A percentile compares a stretch with the other conserved stretches of the same genome.
Conservation (phyloP, 192 early-diverging fungal genomes). For the Backusella circina region DNA sequence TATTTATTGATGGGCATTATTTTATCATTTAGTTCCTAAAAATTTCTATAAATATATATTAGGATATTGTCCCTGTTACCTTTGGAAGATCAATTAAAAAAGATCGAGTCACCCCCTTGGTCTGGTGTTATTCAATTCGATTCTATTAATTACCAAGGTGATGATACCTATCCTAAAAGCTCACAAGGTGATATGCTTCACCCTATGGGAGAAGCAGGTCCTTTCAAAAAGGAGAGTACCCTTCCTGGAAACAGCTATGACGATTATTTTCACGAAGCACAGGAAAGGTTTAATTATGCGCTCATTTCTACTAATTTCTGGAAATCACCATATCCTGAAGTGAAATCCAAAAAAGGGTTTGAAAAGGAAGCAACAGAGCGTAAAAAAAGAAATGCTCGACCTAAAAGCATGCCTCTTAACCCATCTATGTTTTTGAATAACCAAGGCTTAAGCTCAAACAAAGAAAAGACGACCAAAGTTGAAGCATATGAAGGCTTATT, state of each 20-base stretch:
- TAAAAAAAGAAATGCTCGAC: slow-evolving; percentile 16
- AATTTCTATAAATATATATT: neutral
- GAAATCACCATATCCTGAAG: slow-evolving; percentile 32
- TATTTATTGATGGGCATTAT: no score
- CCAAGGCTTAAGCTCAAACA: neutral
- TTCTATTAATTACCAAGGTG: neutral
- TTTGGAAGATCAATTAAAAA: slow-evolving; percentile 34
- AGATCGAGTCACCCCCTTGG: slow-evolving; percentile 25
- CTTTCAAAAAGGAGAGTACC: neutral
- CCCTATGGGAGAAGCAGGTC: neutral
- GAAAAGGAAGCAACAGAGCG: slow-evolving; percentile 23
- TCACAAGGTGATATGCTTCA: neutral
- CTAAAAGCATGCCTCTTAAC: slow-evolving; percentile 16
- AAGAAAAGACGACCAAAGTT: neutral
- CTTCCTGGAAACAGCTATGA: slow-evolving; percentile 36
- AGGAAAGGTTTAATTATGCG: slow-evolving; percentile 34
- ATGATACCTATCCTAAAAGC: neutral
- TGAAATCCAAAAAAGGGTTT: slow-evolving; percentile 14
- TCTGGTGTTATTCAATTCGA: slow-evolving; percentile 8
- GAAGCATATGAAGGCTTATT: slow-evolving; percentile 51
- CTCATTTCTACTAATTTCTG: slow-evolving; percentile 34
- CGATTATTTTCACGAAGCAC: slow-evolving; percentile 39
- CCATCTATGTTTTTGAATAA: neutral
- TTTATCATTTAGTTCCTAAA: neutral
- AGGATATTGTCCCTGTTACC: slow-evolving; percentile 34